A percentile compares a stretch with the other conserved stretches of the same genome.
These are phyloP conservation scores for Schizophyllum amplum DNA, from an alignment of 1,284 basidiomycete genomes.

Conservation along the genomic window DNA sequence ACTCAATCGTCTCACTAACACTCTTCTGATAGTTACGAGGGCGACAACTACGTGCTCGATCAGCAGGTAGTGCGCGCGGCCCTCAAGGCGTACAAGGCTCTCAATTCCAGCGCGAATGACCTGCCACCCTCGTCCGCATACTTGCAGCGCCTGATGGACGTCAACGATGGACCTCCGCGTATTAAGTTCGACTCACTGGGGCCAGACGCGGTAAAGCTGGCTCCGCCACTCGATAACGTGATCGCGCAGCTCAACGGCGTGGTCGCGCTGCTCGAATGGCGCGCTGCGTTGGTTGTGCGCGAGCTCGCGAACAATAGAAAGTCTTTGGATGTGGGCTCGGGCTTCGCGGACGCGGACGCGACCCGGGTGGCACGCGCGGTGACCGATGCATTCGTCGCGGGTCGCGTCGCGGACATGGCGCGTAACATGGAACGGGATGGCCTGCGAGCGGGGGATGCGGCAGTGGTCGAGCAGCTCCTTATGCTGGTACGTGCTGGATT, in stretches of 20 bases:
- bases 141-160: slow-evolving; percentile 37
- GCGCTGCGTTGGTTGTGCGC: slow-evolving; percentile 51
- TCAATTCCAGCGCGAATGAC: slow-evolving; percentile 18
- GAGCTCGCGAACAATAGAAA: slow-evolving; percentile 37
- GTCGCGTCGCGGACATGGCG: slow-evolving; percentile 43
- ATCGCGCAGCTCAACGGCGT: slow-evolving; percentile 14
- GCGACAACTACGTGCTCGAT: slow-evolving; percentile 71
- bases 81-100: slow-evolving; percentile 44
- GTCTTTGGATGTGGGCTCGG: slow-evolving; percentile 12
- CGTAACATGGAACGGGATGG: slow-evolving; percentile 16
- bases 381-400: slow-evolving; percentile 60
- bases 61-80: slow-evolving; percentile 67
- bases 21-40: slow-evolving; percentile 48
- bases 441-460: slow-evolving; percentile 23
- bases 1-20: neutral
- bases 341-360: slow-evolving; percentile 36
- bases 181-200: slow-evolving; percentile 24
- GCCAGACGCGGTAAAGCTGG: no score
- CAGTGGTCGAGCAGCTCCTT: slow-evolving; percentile 36
- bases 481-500: slow-evolving; percentile 38
- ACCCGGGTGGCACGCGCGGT: slow-evolving; percentile 54
- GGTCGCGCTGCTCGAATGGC: slow-evolving; percentile 48
- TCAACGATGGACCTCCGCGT: slow-evolving; percentile 10
- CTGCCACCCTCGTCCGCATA: slow-evolving; percentile 45
- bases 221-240: slow-evolving; percentile 21